A percentile compares a stretch with the other conserved stretches of the same genome.
phyloP scores from a whole-genome alignment of 345 rosid genomes.

The Hevea brasiliensis region DNA sequence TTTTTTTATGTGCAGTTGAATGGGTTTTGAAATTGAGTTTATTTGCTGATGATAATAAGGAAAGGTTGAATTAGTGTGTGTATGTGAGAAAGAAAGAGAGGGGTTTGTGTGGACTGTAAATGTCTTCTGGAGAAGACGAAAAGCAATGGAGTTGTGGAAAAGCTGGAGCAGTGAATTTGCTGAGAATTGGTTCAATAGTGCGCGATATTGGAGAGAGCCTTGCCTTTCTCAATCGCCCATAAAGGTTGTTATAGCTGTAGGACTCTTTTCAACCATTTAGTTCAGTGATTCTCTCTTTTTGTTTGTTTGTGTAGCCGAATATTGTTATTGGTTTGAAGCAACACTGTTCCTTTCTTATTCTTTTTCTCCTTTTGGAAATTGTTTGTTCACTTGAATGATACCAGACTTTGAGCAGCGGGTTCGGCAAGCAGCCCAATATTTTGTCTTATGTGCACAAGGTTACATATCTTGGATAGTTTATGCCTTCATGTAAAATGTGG shows the following conservation, averaged over 20 bases:
- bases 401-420: background rate
- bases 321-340: background rate
- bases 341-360: background rate
- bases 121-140: slow-evolving; percentile 56
- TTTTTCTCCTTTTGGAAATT: background rate
- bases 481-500: too few relatives aligned
- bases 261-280: slow-evolving; percentile 25
- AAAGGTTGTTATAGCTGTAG: slow-evolving; percentile 71
- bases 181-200: slow-evolving; percentile 67
- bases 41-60: slow-evolving; percentile 28
- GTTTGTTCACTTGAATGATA: background rate
- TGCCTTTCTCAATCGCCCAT: slow-evolving; percentile 68
- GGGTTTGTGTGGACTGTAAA: slow-evolving; percentile 34
- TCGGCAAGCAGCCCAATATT: background rate
- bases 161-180: slow-evolving; percentile 57
- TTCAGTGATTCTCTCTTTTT: background rate
- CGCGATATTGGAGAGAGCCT: slow-evolving; percentile 85
- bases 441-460: background rate
- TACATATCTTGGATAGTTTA: background rate
- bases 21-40: slow-evolving; percentile 16
- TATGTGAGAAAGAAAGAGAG: background rate
- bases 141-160: slow-evolving; percentile 76
- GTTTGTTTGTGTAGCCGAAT: background rate
- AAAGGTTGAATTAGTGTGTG: slow-evolving; percentile 8
- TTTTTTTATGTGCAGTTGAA: slow-evolving; percentile 13